Evolutionary conservation across 208 protist genomes (phyloP), one percentile per base, ranked within the genome.

Genomic region (Wallacemonas sp.): DNA sequence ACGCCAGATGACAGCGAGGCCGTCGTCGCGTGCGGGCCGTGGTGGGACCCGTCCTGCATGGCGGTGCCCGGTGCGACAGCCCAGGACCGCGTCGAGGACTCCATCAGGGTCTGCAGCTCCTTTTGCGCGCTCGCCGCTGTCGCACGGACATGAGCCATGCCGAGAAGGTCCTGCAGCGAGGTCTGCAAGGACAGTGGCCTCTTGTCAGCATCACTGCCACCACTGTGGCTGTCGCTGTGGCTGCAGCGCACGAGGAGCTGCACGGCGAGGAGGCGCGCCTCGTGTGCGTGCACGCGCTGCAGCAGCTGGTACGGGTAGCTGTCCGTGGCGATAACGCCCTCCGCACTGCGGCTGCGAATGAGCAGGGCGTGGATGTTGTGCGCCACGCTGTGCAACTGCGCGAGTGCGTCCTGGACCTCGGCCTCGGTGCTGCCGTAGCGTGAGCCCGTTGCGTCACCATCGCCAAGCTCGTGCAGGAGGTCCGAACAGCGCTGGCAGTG

Each of bases 281-380:
- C 55, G 32, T 81, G 58, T 17, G 68, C 43, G 56, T 79, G 72
- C 23, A 60, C 69, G 43, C 68, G 66, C 24, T 75, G 52, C n/a
- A 76, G 58, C 21, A 81, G 47, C 38, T 65, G 74, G 21, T 54
- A 11, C 26, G 76, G 74, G 16, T 66, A 72, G 49, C 69, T 69
- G n/a, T 61, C 48, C 19, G 6, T 43, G 5, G 19, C 23, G 0
- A 26, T 2, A 2, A 38, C 44, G 27, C 34, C 48, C 4, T 67
- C 70, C 9, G 29, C 44, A 43, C 44, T 49, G 38, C 47, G 57
- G 52, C 54, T 70, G 70, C 82, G 86, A 16, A 72, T 58, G 19
- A 87, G 61, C 4, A 86, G 76, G 8, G 82, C 86, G 33, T 86
- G 73, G 32, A 87, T 38, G 65, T 61, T 66, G 64, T 89, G 72